These are phyloP conservation scores for Yamadazyma jaroonii DNA, from an alignment of 1,139 yeast species.

Conservation along the genomic window DNA sequence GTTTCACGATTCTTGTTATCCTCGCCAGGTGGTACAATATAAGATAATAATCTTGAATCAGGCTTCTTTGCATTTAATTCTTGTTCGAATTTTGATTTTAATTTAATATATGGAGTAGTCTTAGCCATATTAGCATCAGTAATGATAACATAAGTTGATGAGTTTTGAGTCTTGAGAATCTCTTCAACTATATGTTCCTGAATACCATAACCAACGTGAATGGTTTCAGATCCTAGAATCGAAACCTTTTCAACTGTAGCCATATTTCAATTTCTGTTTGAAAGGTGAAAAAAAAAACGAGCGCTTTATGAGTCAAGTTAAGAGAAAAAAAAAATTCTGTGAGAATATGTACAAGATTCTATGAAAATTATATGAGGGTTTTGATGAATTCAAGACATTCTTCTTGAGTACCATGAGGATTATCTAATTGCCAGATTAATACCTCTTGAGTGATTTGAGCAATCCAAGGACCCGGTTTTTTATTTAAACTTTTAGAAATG, in stretches of 20 bases:
- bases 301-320: no score
- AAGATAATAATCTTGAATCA: conserved; percentile 64
- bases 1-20: conserved; percentile 84
- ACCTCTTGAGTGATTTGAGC: conserved; percentile 51
- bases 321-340: no score
- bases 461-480: conserved; percentile 88
- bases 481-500: conserved; percentile 45
- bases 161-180: conserved; percentile 57
- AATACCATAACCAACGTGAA: conserved; percentile 88
- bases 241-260: conserved; percentile 49
- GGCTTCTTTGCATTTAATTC: conserved; percentile 32
- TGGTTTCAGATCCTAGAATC: conserved; percentile 78
- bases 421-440: conserved; percentile 71
- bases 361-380: neutral
- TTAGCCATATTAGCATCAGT: conserved; percentile 81
- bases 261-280: no score
- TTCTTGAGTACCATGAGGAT: conserved; percentile 53
- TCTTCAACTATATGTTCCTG: conserved; percentile 73
- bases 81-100: conserved; percentile 31
- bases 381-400: conserved; percentile 46
- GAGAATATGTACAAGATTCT: neutral
- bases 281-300: no score
- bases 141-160: conserved; percentile 89
- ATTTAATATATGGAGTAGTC: conserved; percentile 55
- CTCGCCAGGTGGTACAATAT: conserved; percentile 90